phyloP scores from a whole-genome alignment of 805 yeast genomes.

The Monosporozyma unispora region DNA sequence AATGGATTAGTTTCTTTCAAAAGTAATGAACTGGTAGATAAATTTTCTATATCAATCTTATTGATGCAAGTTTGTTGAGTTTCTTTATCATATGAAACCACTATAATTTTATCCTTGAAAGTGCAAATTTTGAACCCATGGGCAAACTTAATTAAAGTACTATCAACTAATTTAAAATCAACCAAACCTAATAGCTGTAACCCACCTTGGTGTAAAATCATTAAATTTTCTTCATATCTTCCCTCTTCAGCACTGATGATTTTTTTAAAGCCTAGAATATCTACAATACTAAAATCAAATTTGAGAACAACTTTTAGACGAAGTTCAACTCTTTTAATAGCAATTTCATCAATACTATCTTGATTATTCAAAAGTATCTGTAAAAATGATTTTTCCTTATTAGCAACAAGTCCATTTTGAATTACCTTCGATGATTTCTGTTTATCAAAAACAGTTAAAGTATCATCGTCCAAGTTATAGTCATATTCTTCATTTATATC shows the following conservation, averaged over 20 bases:
- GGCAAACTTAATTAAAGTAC: constrained; percentile 16
- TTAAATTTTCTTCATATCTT: constrained; percentile 16
- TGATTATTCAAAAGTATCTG: constrained; percentile 18
- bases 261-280: constrained; percentile 21
- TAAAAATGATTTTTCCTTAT: constrained; percentile 25
- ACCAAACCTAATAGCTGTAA: constrained; percentile 22
- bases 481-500: constrained; percentile 15
- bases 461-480: constrained; percentile 21
- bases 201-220: constrained; percentile 25
- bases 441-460: constrained; percentile 26
- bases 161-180: constrained; percentile 21
- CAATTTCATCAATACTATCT: constrained; percentile 21
- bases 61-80: constrained; percentile 5
- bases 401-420: constrained; percentile 28
- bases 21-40: constrained; percentile 7
- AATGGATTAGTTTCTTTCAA: constrained; percentile 7
- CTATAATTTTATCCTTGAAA: constrained; percentile 15
- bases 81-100: constrained; percentile 10
- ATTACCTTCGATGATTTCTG: constrained; percentile 24
- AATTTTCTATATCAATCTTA: constrained; percentile 13
- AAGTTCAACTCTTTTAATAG: constrained; percentile 25
- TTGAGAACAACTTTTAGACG: constrained; percentile 25
- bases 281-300: constrained; percentile 25
- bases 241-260: constrained; percentile 11
- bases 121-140: constrained; percentile 15